Evolutionary conservation across 441 rosid species (phyloP).

Genomic region (Corymbia citriodora): DNA sequence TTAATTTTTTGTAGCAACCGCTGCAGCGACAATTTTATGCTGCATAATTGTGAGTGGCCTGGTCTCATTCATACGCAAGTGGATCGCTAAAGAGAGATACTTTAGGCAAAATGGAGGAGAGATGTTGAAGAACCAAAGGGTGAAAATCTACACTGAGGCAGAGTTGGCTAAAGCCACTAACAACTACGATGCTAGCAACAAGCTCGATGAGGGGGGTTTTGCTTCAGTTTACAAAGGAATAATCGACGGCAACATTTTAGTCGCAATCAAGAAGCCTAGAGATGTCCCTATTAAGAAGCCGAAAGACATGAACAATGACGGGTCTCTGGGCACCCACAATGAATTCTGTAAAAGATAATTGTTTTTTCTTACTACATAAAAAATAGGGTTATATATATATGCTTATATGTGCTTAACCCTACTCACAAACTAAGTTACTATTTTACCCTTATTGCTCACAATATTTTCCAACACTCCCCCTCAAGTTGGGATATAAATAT

Average conservation of each 20-base stretch:
- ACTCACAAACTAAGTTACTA: too few species aligned
- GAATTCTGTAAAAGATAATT: too few species aligned
- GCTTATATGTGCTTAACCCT: too few species aligned
- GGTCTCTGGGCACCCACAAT: too few species aligned
- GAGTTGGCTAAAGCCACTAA: neutral
- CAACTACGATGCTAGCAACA: neutral
- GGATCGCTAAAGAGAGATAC: neutral
- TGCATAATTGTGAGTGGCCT: neutral
- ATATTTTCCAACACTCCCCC: too few species aligned
- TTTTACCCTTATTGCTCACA: too few species aligned
- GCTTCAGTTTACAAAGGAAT: neutral
- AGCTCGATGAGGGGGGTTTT: neutral
- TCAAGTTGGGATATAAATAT: too few species aligned
- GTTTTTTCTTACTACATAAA: too few species aligned
- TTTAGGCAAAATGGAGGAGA: neutral
- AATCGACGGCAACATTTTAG: fast-evolving
- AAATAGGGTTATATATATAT: too few species aligned
- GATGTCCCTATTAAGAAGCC: neutral
- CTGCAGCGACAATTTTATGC: neutral
- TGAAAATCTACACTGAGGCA: neutral
- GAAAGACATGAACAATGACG: neutral
- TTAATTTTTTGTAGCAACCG: neutral
- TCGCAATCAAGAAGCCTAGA: neutral
- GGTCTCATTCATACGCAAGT: neutral
- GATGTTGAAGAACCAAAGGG: neutral